Evolutionary conservation across 192 early-diverging fungal genomes (phyloP).

Genomic region (Chytriomyces sp.): DNA sequence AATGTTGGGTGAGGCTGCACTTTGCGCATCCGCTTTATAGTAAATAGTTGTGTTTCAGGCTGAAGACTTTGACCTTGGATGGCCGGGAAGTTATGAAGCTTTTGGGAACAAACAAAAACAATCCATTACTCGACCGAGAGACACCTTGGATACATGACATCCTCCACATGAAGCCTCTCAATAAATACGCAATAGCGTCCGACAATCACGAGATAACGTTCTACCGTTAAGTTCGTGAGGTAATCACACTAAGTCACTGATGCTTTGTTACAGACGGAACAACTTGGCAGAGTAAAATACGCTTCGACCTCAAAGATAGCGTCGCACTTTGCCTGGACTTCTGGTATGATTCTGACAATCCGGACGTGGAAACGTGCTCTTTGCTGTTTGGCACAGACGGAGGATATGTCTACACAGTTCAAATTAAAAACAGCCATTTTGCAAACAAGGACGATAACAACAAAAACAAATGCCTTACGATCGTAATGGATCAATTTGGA

Average conservation of each 20-base stretch:
- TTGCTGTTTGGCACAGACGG: slow-evolving; percentile 53
- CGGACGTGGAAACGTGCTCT: slow-evolving; percentile 39
- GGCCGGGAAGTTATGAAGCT: slow-evolving; percentile 24
- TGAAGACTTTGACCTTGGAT: slow-evolving; percentile 16
- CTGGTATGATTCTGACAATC: slow-evolving; percentile 39
- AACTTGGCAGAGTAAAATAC: slow-evolving; percentile 45
- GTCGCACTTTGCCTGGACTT: slow-evolving; percentile 42
- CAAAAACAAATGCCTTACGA: slow-evolving; percentile 31
- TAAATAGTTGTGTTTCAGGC: not conserved
- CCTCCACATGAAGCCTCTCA: slow-evolving; percentile 38
- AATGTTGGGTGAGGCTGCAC: slow-evolving; percentile 38
- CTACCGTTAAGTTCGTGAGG: slow-evolving; percentile 36
- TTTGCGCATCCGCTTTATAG: not conserved
- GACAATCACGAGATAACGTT: slow-evolving; percentile 58
- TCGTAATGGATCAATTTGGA: slow-evolving; percentile 30
- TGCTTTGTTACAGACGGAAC: slow-evolving; percentile 35
- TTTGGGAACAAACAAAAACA: slow-evolving; percentile 28
- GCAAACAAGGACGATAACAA: slow-evolving; percentile 33
- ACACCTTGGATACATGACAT: slow-evolving; percentile 53
- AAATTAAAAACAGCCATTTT: slow-evolving; percentile 36
- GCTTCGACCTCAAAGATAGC: slow-evolving; percentile 48
- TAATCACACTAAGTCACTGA: not conserved
- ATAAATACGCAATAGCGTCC: slow-evolving; percentile 47
- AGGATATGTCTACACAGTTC: slow-evolving; percentile 43
- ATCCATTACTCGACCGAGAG: slow-evolving; percentile 26